Evolutionary conservation across 2,329 filamentous ascomycete genomes (phyloP), one percentile per base, ranked within the genome.

Genomic region (Colletotrichum euphorbiae): DNA sequence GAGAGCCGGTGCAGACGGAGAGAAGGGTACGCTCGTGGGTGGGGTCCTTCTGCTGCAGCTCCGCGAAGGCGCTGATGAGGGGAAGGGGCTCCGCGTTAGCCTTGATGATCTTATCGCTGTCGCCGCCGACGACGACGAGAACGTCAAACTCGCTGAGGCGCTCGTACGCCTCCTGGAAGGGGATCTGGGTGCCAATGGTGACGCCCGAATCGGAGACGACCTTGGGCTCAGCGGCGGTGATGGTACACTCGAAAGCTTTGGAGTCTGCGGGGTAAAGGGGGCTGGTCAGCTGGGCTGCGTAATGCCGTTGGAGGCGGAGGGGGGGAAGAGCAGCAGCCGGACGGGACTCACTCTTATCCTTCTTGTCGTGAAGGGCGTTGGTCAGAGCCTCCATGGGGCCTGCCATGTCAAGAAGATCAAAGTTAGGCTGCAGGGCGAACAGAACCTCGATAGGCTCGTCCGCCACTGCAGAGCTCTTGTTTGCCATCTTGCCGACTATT

Each of bases 11-110:
- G 83, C 91, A 94, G 78, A 97, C 84, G 72, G 91, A 92, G 73
- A 96, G 82, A 75, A 96, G 83, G 56, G 93, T 94, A 73, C 93
- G 91, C 84, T 97, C 93, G 74, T 91, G 91, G 75, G 84, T 85
- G 12, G 93, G 91, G 74, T 94, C 91, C 74, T 88, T 89, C 84
- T 93, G 89, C 82, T 96, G 93, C 66, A 95, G 84, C 77, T 94
- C 91, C 71, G 91, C 87, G 80, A 91, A 96, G 75, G 90, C 90
- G 73, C 87, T 86, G 83, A 96, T 93, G 77, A 95, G 83, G 70
- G 84, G 81, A 70, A 94, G 84, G 24, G 91, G 91, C 78, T 93
- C 88, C 59, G 83, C 79, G 76, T 92, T 91, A 75, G 85, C 80
- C 80, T 92, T 89, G 76, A 94, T 80, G 70, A 93, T 79, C 42